phyloP scores from a whole-genome alignment of 257 asterid genomes.

The Penstemon newberryi region DNA sequence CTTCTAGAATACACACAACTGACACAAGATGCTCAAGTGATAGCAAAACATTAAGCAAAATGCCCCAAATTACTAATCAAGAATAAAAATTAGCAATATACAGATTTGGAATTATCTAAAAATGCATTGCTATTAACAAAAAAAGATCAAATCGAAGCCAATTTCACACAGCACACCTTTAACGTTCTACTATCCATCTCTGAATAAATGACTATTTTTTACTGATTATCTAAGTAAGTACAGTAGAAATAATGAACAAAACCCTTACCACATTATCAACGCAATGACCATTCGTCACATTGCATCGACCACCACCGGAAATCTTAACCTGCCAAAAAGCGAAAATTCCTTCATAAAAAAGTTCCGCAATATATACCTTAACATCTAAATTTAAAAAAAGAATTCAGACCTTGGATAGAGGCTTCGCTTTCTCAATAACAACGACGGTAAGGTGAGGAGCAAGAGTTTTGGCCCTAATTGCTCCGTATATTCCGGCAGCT shows the following conservation, averaged over 20 bases:
- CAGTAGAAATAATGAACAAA: background rate
- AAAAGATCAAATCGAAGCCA: background rate
- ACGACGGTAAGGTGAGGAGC: conserved; percentile 78
- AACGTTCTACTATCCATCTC: background rate
- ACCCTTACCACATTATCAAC: conserved; percentile 62
- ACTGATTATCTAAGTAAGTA: too few species aligned
- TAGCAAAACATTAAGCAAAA: conserved; percentile 2
- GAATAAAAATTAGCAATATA: background rate
- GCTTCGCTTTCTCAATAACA: conserved; percentile 83
- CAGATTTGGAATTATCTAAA: background rate
- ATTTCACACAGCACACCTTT: background rate
- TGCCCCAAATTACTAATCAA: background rate
- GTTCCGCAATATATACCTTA: background rate
- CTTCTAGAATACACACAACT: conserved; percentile 3
- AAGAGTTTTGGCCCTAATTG: conserved; percentile 84
- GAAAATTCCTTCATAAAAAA: conserved; percentile 2
- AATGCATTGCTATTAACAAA: background rate
- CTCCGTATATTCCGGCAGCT: conserved; percentile 95
- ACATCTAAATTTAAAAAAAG: background rate
- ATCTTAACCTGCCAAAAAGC: conserved; percentile 71
- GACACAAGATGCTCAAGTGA: background rate
- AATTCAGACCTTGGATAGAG: conserved; percentile 72
- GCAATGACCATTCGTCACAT: conserved; percentile 86
- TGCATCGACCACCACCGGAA: conserved; percentile 98
- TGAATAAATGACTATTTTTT: background rate